These are phyloP conservation scores for Starmerella vitae DNA, from an alignment of 805 yeast species.

Conservation along the genomic window DNA sequence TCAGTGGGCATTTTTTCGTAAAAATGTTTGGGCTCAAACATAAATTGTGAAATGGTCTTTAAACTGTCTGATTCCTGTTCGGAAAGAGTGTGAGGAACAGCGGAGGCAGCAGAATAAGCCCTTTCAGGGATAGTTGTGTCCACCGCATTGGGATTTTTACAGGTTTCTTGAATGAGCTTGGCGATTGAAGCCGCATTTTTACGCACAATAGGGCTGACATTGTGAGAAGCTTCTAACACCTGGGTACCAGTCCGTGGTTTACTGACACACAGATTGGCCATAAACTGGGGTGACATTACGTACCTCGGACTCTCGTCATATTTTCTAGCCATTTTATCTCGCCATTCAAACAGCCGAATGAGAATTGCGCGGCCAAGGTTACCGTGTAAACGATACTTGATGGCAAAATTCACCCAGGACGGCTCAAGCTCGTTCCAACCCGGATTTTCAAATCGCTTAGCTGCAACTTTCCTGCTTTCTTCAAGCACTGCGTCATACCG, in stretches of 20 bases:
- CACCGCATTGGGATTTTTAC: conserved; percentile 6
- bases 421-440: conserved; percentile 40
- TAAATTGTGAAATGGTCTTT: conserved; percentile 5
- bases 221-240: conserved; percentile 26
- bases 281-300: conserved; percentile 67
- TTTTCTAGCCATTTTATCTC: conserved; percentile 61
- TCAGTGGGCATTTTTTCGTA: not conserved
- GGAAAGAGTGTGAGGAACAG: not conserved
- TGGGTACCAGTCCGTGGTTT: conserved; percentile 48
- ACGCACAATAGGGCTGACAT: conserved; percentile 44
- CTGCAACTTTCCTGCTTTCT: conserved; percentile 68
- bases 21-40: not conserved
- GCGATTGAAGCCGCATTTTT: conserved; percentile 45
- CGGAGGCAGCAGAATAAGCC: not conserved
- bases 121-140: conserved; percentile 12
- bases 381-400: conserved; percentile 44
- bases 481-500: conserved; percentile 40
- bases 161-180: conserved; percentile 34
- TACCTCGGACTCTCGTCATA: conserved; percentile 76
- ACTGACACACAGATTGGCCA: conserved; percentile 46
- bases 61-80: not conserved
- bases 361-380: conserved; percentile 40
- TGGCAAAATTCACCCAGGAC: conserved; percentile 54
- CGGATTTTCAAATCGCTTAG: conserved; percentile 67
- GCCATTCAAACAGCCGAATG: conserved; percentile 59